Base-by-base conservation (phyloP, 2,329 filamentous ascomycete species). In the Sporothrix mexicana region DNA sequence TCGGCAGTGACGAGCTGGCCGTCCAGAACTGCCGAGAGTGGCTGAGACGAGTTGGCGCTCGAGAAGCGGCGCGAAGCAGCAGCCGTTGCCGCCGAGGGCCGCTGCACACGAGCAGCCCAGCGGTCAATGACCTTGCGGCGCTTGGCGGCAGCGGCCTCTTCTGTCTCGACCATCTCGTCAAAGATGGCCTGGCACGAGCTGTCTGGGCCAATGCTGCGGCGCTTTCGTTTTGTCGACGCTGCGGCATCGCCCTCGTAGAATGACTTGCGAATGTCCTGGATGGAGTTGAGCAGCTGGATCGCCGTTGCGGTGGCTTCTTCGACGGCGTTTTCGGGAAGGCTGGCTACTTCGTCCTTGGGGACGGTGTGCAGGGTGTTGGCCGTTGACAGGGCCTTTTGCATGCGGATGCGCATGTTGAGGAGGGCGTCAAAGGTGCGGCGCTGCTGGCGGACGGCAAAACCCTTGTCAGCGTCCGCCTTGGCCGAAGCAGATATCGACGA, bases 331-430 rank as follows among this genome's bases (percentile, higher is more conserved):
- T 57, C 53, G 41, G 23, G 41, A 20, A 23, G 17, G 23, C 25
- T 36, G 30, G 92, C 79, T 47, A 82, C 81, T 55, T 83, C 79
- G 0, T 85, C 82, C 1, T 84, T 79, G 12, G 83, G 81, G 1
- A 86, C 76, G 0, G 84, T 79, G 17, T 86, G 81, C 55, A 97
- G 85, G 0, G 94, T 92, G 80, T 98, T 98, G 36, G 91, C 88
- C 0, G 93, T 91, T 17, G 96, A 88, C 15, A 99, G 83, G 1
- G 93, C 94, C 81, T 98, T 98, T 81, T 99, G 97, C 20, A 99
- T 84, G 74, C 95, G 93, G 79, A 99, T 98, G 23, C 96, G 91
- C 15, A 94, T 88, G 82, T 97, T 97, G 45, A 99, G 87, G 0
- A 98, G 88, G 0, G 93, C 89, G 77, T 98, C 95, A 78, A 97